phyloP scores from a whole-genome alignment of 352 stramenopile species.

The Saprolegnia parasitica region DNA sequence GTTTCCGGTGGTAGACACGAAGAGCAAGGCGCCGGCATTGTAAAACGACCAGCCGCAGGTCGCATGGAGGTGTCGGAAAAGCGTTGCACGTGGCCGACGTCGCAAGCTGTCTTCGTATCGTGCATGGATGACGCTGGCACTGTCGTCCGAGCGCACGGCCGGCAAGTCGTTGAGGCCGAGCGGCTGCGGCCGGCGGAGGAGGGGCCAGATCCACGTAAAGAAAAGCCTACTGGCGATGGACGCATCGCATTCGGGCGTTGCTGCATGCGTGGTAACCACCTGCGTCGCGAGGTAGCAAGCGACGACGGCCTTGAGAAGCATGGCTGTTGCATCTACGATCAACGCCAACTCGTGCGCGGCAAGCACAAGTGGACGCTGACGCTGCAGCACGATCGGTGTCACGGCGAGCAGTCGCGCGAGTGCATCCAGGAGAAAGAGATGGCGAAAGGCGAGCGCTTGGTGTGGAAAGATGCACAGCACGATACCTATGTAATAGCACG shows the following conservation, averaged over 20 bases:
- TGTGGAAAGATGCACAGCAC: background rate
- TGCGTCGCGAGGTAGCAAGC: background rate
- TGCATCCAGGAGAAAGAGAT: constrained; percentile 15
- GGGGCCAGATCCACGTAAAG: constrained; percentile 27
- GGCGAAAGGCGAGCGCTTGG: background rate
- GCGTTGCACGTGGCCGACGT: background rate
- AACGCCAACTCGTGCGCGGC: background rate
- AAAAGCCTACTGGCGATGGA: background rate
- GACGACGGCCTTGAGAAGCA: background rate
- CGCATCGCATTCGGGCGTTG: background rate
- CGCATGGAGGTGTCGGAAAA: constrained; percentile 22
- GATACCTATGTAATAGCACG: background rate
- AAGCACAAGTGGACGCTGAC: background rate
- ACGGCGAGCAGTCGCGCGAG: background rate
- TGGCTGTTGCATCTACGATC: constrained; percentile 5
- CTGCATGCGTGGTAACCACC: background rate
- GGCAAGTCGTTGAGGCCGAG: constrained; percentile 15
- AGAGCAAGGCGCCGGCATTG: constrained; percentile 2
- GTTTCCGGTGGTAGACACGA: background rate
- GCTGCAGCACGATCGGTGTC: background rate
- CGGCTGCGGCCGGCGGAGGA: background rate
- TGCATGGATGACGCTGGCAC: background rate
- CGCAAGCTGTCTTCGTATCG: background rate
- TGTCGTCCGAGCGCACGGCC: constrained; percentile 1
- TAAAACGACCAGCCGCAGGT: constrained; percentile 18